Evolutionary conservation across 2,329 filamentous ascomycete genomes (phyloP).

Genomic region (Aspergillus neoniger): DNA sequence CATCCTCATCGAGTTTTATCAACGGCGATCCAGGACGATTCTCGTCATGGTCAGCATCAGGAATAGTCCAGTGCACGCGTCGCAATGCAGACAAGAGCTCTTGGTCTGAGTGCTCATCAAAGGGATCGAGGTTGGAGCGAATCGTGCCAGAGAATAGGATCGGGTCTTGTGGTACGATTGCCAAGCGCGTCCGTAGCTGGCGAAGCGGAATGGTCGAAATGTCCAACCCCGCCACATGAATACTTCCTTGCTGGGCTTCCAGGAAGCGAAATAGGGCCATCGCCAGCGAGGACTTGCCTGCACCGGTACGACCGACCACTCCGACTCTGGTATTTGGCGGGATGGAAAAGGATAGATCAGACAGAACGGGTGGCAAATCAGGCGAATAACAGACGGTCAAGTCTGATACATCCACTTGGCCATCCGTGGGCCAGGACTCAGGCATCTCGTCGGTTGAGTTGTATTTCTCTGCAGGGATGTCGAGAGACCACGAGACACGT

Average conservation of each 20-base stretch:
- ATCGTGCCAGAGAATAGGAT: conserved; percentile 78
- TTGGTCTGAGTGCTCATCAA: conserved; percentile 66
- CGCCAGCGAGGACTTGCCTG: conserved; percentile 31
- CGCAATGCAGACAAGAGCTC: conserved; percentile 68
- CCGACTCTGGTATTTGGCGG: conserved; percentile 16
- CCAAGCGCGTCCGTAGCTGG: conserved; percentile 67
- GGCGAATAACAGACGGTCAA: conserved; percentile 70
- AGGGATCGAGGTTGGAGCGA: conserved; percentile 74
- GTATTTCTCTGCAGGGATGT: neutral
- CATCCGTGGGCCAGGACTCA: conserved; percentile 46
- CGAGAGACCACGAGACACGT: neutral
- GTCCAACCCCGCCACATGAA: conserved; percentile 27
- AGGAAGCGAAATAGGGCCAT: conserved; percentile 28
- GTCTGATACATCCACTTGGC: conserved; percentile 68
- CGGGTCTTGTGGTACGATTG: conserved; percentile 80
- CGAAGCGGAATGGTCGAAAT: conserved; percentile 52
- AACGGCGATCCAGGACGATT: neutral
- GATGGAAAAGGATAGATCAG: conserved; percentile 13
- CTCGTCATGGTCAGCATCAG: neutral
- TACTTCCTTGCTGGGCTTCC: conserved; percentile 19
- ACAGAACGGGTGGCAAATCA: conserved; percentile 55
- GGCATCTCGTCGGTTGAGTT: neutral
- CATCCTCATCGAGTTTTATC: neutral
- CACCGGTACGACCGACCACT: conserved; percentile 28
- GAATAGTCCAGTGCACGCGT: conserved; percentile 62